These are phyloP conservation scores for Trichophyton rubrum DNA, from an alignment of 2,329 filamentous ascomycete species.

Conservation along the genomic window DNA sequence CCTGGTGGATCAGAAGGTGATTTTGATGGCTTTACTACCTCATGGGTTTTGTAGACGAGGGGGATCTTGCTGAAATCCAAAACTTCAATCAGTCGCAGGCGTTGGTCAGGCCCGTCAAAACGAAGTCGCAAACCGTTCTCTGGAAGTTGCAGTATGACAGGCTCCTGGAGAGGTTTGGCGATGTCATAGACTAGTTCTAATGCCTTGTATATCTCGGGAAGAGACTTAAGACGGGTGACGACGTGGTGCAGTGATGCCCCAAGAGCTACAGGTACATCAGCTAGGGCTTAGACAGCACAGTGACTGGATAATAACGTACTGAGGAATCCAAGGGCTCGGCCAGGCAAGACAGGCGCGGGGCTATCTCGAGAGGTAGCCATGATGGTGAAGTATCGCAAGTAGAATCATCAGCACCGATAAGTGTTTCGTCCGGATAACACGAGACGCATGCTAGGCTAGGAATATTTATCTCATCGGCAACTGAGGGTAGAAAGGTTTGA, in stretches of 20 bases:
- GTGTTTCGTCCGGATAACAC: not conserved
- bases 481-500: not conserved
- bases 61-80: slow-evolving; percentile 76
- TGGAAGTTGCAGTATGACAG: slow-evolving; percentile 63
- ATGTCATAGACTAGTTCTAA: slow-evolving; percentile 73
- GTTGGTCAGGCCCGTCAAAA: slow-evolving; percentile 88
- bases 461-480: not conserved
- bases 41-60: slow-evolving; percentile 68
- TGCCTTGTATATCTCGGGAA: slow-evolving; percentile 68
- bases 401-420: not conserved
- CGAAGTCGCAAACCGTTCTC: slow-evolving; percentile 78
- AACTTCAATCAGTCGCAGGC: slow-evolving; percentile 80
- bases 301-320: slow-evolving; percentile 24
- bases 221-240: slow-evolving; percentile 74
- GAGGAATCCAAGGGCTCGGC: slow-evolving; percentile 53
- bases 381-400: slow-evolving; percentile 8
- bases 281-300: not conserved
- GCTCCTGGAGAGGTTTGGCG: slow-evolving; percentile 59
- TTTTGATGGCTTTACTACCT: slow-evolving; percentile 53
- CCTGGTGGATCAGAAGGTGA: slow-evolving; percentile 20
- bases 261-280: slow-evolving; percentile 46
- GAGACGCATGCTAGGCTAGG: not conserved
- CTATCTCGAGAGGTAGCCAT: slow-evolving; percentile 26
- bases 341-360: slow-evolving; percentile 52
- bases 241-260: slow-evolving; percentile 87